Evolutionary conservation across 83 land plant genomes (phyloP), one percentile per base, ranked within the genome.

Genomic region (Larix sibirica): DNA sequence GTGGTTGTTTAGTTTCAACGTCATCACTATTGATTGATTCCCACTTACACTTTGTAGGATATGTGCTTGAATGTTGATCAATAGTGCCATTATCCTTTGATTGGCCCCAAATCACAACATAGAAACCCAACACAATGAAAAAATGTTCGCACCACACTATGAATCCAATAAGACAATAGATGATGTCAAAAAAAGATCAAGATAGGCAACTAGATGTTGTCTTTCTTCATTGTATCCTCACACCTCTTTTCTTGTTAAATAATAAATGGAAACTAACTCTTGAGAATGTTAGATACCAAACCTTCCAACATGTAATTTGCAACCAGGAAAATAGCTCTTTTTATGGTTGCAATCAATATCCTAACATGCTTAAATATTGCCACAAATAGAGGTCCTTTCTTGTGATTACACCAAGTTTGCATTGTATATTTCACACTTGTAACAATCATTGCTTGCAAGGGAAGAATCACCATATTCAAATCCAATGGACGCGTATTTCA

Each of bases 261-360:
- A 20, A 50, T 73, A 73, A 8, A 73, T 21, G 0, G 7, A 42
- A 6, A 56, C 24, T 73, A 20, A n/a, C 8, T 42, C 9, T 44
- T 0, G 44, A 44, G 14, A 42, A n/a, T 9, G 26, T 40, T 44
- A 73, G 56, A 42, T 20, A 26, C 56, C 21, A 73, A 12, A 92
- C 92, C 92, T 87, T 75, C 92, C 92, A 74, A 85, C 68, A 83
- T 86, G 85, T 33, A 89, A 56, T 13, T 82, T 68, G 63, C 86
- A 87, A 9, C 85, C 87, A 28, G 77, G 38, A 86, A 89, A 60
- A 42, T 59, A 23, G 83, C 77, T 59, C 88, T 75, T 38, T 79
- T 10, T 8, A 42, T 79, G 60, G 77, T 85, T 23, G 88, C 77
- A 62, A 89, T 78, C 3, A 84, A 83, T 21, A 89, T 82, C 64